A percentile compares a stretch with the other conserved stretches of the same genome.
Conservation (phyloP, 1,284 basidiomycete species). For the Sporisorium graminicola region DNA sequence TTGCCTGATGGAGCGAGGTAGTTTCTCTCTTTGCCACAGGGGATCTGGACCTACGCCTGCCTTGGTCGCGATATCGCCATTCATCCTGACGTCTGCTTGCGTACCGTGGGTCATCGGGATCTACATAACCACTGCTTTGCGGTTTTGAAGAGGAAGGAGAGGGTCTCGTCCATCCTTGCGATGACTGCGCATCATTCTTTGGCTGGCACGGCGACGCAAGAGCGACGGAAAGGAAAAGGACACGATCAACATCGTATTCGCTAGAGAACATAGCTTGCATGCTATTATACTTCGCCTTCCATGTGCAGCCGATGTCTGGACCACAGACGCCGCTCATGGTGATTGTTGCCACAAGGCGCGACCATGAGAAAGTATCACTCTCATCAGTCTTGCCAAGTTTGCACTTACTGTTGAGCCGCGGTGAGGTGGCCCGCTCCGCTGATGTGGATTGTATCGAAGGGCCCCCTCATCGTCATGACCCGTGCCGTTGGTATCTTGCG, state of each 20-base stretch:
- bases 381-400: conserved; percentile 10
- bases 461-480: background rate
- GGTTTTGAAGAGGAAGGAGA: background rate
- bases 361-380: background rate
- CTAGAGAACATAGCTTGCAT: background rate
- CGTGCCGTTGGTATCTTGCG: background rate
- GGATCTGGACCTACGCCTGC: conserved; percentile 24
- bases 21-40: background rate
- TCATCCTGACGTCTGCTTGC: background rate
- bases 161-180: conserved; percentile 1
- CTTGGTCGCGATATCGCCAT: background rate
- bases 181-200: background rate
- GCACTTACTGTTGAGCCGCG: conserved; percentile 37
- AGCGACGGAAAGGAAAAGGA: conserved; percentile 5
- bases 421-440: background rate
- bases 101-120: conserved; percentile 22
- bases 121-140: conserved; percentile 14
- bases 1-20: background rate
- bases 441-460: background rate
- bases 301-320: background rate
- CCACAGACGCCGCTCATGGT: background rate
- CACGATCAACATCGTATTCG: conserved; percentile 25
- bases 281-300: background rate
- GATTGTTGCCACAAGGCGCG: conserved; percentile 13
- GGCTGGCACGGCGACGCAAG: conserved; percentile 9